A percentile compares a stretch with the other conserved stretches of the same genome.
Evolutionary conservation across 257 asterid genomes (phyloP).

Genomic region (Gentiana dahurica): DNA sequence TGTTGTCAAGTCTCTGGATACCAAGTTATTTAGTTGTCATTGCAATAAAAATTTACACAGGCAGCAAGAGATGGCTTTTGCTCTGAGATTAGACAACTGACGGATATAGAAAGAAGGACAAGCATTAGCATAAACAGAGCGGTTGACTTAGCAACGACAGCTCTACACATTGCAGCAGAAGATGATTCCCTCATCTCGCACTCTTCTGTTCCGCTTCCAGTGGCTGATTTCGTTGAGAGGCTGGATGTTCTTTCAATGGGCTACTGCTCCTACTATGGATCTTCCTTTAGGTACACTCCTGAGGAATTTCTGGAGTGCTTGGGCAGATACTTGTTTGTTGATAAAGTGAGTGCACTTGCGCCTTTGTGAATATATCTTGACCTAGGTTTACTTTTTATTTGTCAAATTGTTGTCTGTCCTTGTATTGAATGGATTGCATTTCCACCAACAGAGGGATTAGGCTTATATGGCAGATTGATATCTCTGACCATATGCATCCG

Average conservation of each 20-base stretch:
- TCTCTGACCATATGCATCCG: no score
- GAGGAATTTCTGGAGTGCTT: conserved; percentile 49
- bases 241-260: no score
- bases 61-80: conserved; percentile 59
- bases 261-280: conserved; percentile 60
- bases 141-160: conserved; percentile 56
- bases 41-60: conserved; percentile 21
- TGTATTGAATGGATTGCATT: no score
- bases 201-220: conserved; percentile 85
- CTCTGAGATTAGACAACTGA: conserved; percentile 36
- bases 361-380: conserved; percentile 2
- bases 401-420: no score
- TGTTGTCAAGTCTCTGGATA: background rate
- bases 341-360: background rate
- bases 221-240: conserved; percentile 27
- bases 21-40: background rate
- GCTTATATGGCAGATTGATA: no score
- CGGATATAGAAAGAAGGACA: conserved; percentile 54
- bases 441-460: no score
- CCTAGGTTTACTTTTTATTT: background rate
- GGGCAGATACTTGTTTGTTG: conserved; percentile 8
- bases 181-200: conserved; percentile 76
- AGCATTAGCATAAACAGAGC: conserved; percentile 53
- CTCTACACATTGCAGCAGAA: conserved; percentile 77
- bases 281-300: conserved; percentile 52